These are phyloP conservation scores for Saccharomycopsis sp. DNA, from an alignment of 805 yeast genomes.

Conservation along the genomic window DNA sequence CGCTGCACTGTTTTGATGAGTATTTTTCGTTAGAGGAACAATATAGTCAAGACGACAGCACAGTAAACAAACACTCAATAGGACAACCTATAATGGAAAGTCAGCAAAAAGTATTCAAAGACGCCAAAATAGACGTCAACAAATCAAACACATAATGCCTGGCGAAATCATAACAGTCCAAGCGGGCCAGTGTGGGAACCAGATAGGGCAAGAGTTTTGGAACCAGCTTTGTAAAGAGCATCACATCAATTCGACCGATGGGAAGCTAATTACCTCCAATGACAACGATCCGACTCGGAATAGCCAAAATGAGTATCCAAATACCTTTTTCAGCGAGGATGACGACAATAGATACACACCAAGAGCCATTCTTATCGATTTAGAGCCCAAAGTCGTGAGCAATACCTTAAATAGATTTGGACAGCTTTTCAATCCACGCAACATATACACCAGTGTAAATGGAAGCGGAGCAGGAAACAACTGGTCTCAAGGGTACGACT, in stretches of 20 bases:
- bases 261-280: slow-evolving; percentile 39
- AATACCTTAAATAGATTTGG: slow-evolving; percentile 48
- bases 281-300: slow-evolving; percentile 20
- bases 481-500: slow-evolving; percentile 86
- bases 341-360: slow-evolving; percentile 81
- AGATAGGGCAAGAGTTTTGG: slow-evolving; percentile 92
- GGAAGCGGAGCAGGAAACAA: slow-evolving; percentile 96
- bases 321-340: slow-evolving; percentile 71
- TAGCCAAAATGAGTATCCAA: slow-evolving; percentile 59
- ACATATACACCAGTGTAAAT: slow-evolving; percentile 66
- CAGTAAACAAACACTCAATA: too few relatives aligned
- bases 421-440: slow-evolving; percentile 76
- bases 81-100: too few relatives aligned
- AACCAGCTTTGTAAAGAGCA: slow-evolving; percentile 80
- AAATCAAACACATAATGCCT: slow-evolving; percentile 29
- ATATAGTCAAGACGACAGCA: too few relatives aligned
- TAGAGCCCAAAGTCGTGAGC: slow-evolving; percentile 84
- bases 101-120: too few relatives aligned
- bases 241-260: slow-evolving; percentile 60
- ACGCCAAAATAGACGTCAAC: too few relatives aligned
- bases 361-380: slow-evolving; percentile 74
- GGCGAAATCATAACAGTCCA: slow-evolving; percentile 69
- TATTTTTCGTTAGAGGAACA: too few relatives aligned
- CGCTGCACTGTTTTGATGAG: too few relatives aligned
- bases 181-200: slow-evolving; percentile 94